A percentile compares a stretch with the other conserved stretches of the same genome.
Evolutionary conservation across 768 basidiomycete species (phyloP).

Genomic region (Podaxis sp.): DNA sequence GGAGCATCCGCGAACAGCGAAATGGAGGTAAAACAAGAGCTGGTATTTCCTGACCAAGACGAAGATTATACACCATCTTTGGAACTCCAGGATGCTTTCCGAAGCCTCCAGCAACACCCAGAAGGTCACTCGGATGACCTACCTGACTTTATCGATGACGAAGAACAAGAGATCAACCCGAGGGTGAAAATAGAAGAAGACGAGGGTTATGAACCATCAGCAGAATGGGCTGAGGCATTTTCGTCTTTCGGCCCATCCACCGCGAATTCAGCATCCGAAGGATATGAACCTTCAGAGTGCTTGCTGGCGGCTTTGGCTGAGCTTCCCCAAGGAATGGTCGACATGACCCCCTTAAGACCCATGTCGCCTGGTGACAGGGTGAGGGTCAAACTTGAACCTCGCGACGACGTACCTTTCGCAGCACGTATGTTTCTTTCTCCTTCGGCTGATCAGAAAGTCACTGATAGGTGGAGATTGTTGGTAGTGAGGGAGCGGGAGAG

Average conservation of each 20-base stretch:
- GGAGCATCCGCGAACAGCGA: neutral
- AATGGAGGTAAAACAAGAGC: conserved; percentile 7
- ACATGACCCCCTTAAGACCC: neutral
- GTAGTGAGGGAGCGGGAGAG: neutral
- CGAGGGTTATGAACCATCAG: conserved; percentile 10
- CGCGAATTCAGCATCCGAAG: no score
- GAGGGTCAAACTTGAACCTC: neutral
- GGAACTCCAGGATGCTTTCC: conserved; percentile 9
- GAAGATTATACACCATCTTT: conserved; percentile 14
- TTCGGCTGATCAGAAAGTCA: neutral
- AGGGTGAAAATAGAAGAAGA: conserved; percentile 1
- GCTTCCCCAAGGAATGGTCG: conserved; percentile 8
- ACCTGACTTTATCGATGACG: neutral
- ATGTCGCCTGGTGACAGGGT: neutral
- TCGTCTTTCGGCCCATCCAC: neutral
- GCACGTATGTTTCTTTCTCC: neutral
- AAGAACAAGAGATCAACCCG: conserved; percentile 3
- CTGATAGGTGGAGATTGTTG: neutral
- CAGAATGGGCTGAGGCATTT: neutral
- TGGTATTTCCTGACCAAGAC: neutral
- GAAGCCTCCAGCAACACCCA: conserved; percentile 3
- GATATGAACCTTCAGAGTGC: neutral
- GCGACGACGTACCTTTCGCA: neutral
- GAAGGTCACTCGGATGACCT: neutral
- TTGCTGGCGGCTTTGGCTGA: conserved; percentile 10